Evolutionary conservation across 441 rosid genomes (phyloP), one percentile per base, ranked within the genome.

Genomic region (Pelargonium cotyledonis): DNA sequence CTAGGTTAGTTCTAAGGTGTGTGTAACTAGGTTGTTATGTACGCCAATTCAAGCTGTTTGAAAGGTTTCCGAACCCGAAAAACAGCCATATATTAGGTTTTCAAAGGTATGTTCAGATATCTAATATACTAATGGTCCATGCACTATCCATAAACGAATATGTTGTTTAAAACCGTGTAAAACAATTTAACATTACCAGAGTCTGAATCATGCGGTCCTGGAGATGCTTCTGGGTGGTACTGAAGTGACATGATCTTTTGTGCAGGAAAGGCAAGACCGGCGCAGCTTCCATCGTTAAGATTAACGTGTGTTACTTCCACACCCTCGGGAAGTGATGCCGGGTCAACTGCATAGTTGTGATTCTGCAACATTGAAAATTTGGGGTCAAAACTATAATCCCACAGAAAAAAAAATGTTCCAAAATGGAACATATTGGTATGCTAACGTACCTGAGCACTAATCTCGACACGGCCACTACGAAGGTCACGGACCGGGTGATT

Each of bases 401-500:
- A 7, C 6, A n/a, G 14, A 12, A 6, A 63, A 23, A 31, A n/a
- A n/a, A 9, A 23, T 23, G 2, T 23, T 2, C 35, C 35, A 31
- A 31, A 31, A 31, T 31, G 35, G 35, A 31, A 31, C 3, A 31
- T 31, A 31, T 23, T 2, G 26, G 26, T 23, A 23, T 23, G 5
- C 63, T 10, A 70, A 68, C 76, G 14, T 58, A 90, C 98, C 96
- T 93, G 97, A 63, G 96, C 86, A 74, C 97, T 93, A 65, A 93
- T 93, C 86, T 93, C 93, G 64, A 91, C 97, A 11, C 81, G 80
- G 55, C 88, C 84, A 68, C 78, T 86, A 43, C 70, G 84, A 74
- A 86, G 69, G 70, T 93, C 88, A 63, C 84, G 80, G 69, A 93
- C 97, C 0, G 97, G 98, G 76, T 91, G 98, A 70, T 93, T 93